Conservation (phyloP, 148 eudicot genomes). For the Cornus controversa region DNA sequence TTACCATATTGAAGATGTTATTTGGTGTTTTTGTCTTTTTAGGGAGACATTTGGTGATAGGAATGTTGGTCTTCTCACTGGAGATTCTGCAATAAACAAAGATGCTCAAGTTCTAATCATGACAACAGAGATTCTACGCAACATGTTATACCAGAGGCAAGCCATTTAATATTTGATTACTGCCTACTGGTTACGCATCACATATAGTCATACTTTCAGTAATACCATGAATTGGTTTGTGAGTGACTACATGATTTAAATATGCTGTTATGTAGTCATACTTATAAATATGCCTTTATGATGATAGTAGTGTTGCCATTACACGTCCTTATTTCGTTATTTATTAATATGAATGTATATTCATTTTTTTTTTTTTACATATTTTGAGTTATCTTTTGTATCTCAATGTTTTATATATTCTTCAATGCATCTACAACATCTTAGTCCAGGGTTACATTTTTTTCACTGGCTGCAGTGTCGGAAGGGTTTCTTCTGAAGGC, state of each 20-base stretch:
- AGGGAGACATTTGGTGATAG: conserved; percentile 88
- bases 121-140: conserved; percentile 97
- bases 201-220: too few relatives aligned
- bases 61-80: conserved; percentile 96
- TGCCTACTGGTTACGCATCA: background rate
- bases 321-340: background rate
- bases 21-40: conserved; percentile 6
- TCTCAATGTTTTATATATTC: background rate
- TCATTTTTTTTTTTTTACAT: background rate
- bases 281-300: too few relatives aligned
- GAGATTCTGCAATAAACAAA: conserved; percentile 91
- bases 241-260: too few relatives aligned
- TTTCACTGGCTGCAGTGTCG: conserved; percentile 58
- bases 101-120: conserved; percentile 94
- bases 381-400: background rate
- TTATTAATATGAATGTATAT: background rate
- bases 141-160: conserved; percentile 93
- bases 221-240: too few relatives aligned
- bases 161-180: background rate
- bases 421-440: conserved; percentile 6
- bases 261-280: too few relatives aligned
- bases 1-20: background rate
- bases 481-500: conserved; percentile 67
- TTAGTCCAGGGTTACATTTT: background rate
- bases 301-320: background rate